Base-by-base conservation (phyloP, 345 rosid genomes). In the Cardamine resedifolia region DNA sequence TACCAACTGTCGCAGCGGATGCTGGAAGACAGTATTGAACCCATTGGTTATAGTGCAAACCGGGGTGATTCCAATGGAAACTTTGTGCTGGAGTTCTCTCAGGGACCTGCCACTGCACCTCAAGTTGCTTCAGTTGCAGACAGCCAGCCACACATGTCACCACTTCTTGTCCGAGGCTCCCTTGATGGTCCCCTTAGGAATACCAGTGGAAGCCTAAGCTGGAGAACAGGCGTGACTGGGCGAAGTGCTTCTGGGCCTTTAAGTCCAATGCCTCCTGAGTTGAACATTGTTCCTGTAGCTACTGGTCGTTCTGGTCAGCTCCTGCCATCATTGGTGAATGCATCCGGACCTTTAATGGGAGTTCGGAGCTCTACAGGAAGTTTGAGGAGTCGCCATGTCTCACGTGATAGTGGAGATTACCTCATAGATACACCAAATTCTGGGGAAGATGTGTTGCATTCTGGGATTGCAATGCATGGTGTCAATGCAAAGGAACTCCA, bases 291-390 rank as follows among this genome's bases (percentile, higher is more conserved):
- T 71, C 96, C 96, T 16, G 91, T 88, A 69, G 78, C 85, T 47
- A 81, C 96, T 36, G 96, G 99, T 73, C 85, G 99, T 61, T 91
- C 99, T 20, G 98, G 97, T 33, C 96, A 90, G 83, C 94, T 91
- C 70, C 84, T 91, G 69, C 97, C 99, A 21, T 75, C 91, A 41
- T 69, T 88, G 76, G 98, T 92, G 62, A 95, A 90, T 81, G 92
- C 91, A 92, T 86, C 99, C 36, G 98, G 99, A 44, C 99, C 99
- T 30, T 84, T 91, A 61, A 85, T 88, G 89, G 99, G 98, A 41
- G 96, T 88, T 69, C 83, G 94, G 71, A 91, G 89, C 79, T 90
- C 99, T 47, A 90, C 97, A n/a, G 99, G 99, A 77, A 92, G 90
- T 81, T 68, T 87, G 80, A 80, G 96, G 56, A 95, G 98, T 81